Evolutionary conservation across 805 yeast species (phyloP).

Genomic region (Kazachstania africana): DNA sequence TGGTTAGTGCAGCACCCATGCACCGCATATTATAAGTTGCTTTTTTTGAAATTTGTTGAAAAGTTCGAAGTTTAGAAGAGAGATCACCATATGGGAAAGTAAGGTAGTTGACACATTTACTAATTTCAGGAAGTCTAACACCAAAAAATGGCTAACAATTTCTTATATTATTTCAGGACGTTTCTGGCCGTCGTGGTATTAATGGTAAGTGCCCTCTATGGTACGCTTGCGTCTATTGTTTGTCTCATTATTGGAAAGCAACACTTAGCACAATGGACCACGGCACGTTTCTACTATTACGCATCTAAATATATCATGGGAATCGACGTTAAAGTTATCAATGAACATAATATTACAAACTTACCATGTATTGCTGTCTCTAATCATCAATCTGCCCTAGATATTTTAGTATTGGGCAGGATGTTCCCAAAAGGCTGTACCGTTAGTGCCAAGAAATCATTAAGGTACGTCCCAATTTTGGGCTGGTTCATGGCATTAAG

Average conservation of each 20-base stretch:
- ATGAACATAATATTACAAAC: slow-evolving; percentile 45
- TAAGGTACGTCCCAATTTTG: slow-evolving; percentile 75
- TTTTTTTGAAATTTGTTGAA: too few species aligned
- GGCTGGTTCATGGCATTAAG: slow-evolving; percentile 95
- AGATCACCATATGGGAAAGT: too few species aligned
- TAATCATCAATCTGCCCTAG: slow-evolving; percentile 87
- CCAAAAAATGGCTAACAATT: slow-evolving; percentile 16
- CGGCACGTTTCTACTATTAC: slow-evolving; percentile 71
- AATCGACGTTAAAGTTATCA: slow-evolving; percentile 54
- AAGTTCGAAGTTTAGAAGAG: too few species aligned
- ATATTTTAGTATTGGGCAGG: slow-evolving; percentile 68
- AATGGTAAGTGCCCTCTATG: slow-evolving; percentile 56
- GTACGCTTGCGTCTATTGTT: slow-evolving; percentile 62
- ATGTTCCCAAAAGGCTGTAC: slow-evolving; percentile 81
- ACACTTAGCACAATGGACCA: slow-evolving; percentile 76
- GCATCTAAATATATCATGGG: slow-evolving; percentile 54
- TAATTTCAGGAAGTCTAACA: too few species aligned
- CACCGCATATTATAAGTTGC: too few species aligned
- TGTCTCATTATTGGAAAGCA: slow-evolving; percentile 61
- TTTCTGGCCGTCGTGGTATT: slow-evolving; percentile 42
- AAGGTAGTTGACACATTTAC: too few species aligned
- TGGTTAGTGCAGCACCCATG: too few species aligned
- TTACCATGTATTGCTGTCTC: slow-evolving; percentile 73
- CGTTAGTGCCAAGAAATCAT: slow-evolving; percentile 81
- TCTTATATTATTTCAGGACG: slow-evolving; percentile 47